These are phyloP conservation scores for Maudiozyma pseudohumilis DNA, from an alignment of 805 yeast genomes.

Conservation along the genomic window DNA sequence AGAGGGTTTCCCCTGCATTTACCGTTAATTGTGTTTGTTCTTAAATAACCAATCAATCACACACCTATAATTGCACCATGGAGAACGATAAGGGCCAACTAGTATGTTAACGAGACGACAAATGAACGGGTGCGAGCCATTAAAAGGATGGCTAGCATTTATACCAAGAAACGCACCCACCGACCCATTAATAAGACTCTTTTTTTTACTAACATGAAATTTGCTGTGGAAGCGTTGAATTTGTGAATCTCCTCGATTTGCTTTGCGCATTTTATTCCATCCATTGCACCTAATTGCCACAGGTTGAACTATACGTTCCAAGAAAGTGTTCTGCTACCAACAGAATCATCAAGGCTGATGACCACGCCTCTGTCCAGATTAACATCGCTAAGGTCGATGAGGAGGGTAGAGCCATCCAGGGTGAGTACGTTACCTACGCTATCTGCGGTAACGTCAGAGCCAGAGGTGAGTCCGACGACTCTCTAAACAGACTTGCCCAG, in stretches of 20 bases:
- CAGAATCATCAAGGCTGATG: slow-evolving; percentile 99
- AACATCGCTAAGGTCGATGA: slow-evolving; percentile 97
- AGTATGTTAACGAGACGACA: slow-evolving; percentile 53
- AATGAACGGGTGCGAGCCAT: too few relatives aligned
- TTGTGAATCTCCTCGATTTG: too few relatives aligned
- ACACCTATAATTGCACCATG: too few relatives aligned
- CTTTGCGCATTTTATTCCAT: too few relatives aligned
- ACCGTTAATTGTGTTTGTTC: too few relatives aligned
- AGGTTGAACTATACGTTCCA: slow-evolving; percentile 99
- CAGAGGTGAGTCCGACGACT: slow-evolving; percentile 99
- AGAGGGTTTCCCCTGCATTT: too few relatives aligned
- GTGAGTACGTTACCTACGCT: slow-evolving; percentile 89
- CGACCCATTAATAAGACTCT: too few relatives aligned
- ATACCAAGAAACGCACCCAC: too few relatives aligned
- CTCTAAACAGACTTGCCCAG: slow-evolving; percentile 98
- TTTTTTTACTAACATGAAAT: too few relatives aligned
- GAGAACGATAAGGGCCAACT: slow-evolving; percentile 99
- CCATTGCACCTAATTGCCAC: slow-evolving; percentile 5
- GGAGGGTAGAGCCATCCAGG: slow-evolving; percentile 89
- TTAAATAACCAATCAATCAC: too few relatives aligned
- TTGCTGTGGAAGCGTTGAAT: too few relatives aligned
- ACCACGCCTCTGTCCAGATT: slow-evolving; percentile 98
- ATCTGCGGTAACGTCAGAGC: slow-evolving; percentile 94
- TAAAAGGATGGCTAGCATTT: too few relatives aligned
- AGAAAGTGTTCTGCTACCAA: slow-evolving; percentile 99